phyloP scores from a whole-genome alignment of 1,284 basidiomycete species.

The Neolentinus lepideus region DNA sequence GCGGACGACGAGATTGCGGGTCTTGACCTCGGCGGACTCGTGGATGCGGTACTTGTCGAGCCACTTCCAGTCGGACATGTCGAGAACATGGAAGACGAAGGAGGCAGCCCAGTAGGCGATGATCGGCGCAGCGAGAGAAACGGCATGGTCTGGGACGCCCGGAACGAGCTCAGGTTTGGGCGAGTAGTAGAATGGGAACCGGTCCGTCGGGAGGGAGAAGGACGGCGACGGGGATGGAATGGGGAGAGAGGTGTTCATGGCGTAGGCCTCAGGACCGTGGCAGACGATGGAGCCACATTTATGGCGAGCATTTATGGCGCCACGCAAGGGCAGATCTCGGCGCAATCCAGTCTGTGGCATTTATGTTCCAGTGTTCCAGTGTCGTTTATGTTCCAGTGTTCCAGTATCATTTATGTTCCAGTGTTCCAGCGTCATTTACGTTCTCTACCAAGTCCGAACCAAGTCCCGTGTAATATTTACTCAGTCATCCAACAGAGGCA shows the following conservation, averaged over 20 bases:
- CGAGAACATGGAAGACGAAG: constrained; percentile 77
- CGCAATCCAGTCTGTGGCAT: too few species aligned
- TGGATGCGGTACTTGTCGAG: constrained; percentile 87
- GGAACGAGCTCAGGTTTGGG: constrained; percentile 46
- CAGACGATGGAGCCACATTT: too few species aligned
- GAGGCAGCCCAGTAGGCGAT: constrained; percentile 87
- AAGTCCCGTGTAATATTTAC: constrained; percentile 2
- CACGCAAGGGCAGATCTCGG: too few species aligned
- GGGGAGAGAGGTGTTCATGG: neutral
- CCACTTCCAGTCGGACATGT: constrained; percentile 69
- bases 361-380: too few species aligned
- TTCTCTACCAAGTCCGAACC: too few species aligned
- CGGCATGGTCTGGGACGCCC: constrained; percentile 63
- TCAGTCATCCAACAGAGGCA: constrained; percentile 56
- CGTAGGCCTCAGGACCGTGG: neutral
- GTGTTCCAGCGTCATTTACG: too few species aligned
- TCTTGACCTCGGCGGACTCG: constrained; percentile 74
- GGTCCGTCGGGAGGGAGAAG: neutral
- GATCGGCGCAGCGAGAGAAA: constrained; percentile 74
- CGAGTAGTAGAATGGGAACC: constrained; percentile 59
- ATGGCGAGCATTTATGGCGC: too few species aligned
- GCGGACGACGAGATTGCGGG: constrained; percentile 73
- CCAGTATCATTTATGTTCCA: too few species aligned
- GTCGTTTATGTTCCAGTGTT: too few species aligned
- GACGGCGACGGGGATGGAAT: neutral